A percentile compares a stretch with the other conserved stretches of the same genome.
Conservation (phyloP, 139 green algal genomes). For the Protoeuglena noctilucae region DNA sequence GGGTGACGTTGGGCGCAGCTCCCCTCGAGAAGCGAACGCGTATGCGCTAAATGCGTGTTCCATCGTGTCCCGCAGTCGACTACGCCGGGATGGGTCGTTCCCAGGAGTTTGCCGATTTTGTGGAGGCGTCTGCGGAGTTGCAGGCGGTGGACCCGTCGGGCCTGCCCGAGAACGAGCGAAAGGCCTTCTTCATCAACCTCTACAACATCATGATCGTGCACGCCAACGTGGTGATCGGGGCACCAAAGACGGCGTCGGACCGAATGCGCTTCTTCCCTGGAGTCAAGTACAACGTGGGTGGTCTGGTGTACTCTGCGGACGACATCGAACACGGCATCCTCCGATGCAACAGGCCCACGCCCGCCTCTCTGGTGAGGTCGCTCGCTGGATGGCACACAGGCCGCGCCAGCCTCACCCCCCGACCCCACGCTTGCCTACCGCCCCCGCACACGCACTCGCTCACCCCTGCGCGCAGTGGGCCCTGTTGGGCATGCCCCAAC, state of each 20-base stretch:
- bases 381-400: too few species aligned
- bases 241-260: conserved; percentile 6
- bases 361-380: conserved; percentile 22
- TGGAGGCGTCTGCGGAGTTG: conserved; percentile 53
- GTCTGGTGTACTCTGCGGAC: conserved; percentile 45
- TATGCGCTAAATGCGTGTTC: too few species aligned
- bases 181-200: conserved; percentile 81
- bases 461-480: conserved; percentile 6
- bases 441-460: not conserved
- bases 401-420: too few species aligned
- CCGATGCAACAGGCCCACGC: conserved; percentile 51
- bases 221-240: conserved; percentile 28
- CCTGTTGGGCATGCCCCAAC: conserved; percentile 10
- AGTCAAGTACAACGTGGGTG: conserved; percentile 54
- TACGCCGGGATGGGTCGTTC: conserved; percentile 43
- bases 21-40: too few species aligned
- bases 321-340: conserved; percentile 92
- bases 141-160: conserved; percentile 38
- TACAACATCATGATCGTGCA: conserved; percentile 88
- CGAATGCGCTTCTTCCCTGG: conserved; percentile 27
- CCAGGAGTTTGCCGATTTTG: conserved; percentile 39
- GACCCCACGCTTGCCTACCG: too few species aligned
- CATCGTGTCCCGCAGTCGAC: conserved; percentile 36
- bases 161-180: conserved; percentile 38
- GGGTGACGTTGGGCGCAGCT: too few species aligned